phyloP scores from a whole-genome alignment of 2,329 filamentous ascomycete genomes.

The Aspergillus ustus region DNA sequence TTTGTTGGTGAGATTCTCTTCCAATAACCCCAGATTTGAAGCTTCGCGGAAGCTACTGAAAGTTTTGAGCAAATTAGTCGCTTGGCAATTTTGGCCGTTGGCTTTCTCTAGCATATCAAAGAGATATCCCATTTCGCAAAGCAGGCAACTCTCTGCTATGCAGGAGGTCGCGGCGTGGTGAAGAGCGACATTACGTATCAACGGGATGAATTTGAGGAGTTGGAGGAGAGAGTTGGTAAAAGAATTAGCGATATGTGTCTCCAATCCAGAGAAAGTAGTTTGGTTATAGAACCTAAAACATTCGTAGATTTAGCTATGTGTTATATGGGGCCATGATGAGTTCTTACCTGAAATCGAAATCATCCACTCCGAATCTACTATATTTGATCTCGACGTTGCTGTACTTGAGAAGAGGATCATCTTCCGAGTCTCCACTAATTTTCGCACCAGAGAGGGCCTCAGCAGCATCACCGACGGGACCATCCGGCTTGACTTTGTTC shows the following conservation, averaged over 20 bases:
- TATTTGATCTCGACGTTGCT: constrained; percentile 97
- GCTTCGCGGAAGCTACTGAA: constrained; percentile 83
- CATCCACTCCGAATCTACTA: constrained; percentile 98
- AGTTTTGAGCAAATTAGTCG: constrained; percentile 90
- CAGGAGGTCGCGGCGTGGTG: constrained; percentile 88
- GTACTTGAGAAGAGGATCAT: constrained; percentile 87
- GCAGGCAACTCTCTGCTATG: constrained; percentile 77
- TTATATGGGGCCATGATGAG: constrained; percentile 6
- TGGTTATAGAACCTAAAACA: constrained; percentile 82
- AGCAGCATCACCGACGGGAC: constrained; percentile 59
- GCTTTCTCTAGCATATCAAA: constrained; percentile 99
- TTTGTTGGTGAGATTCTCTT: constrained; percentile 76
- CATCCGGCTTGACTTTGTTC: constrained; percentile 45
- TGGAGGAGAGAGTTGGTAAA: constrained; percentile 94
- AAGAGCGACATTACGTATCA: constrained; percentile 84
- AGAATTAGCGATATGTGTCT: constrained; percentile 95
- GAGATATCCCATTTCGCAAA: constrained; percentile 93
- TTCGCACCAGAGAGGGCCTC: constrained; percentile 71
- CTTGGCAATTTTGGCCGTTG: constrained; percentile 90
- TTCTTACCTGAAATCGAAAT: constrained; percentile 97
- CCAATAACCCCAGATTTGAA: constrained; percentile 76
- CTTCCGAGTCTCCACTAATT: constrained; percentile 72
- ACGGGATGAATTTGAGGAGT: constrained; percentile 85
- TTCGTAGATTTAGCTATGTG: background rate
- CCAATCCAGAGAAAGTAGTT: constrained; percentile 85